A percentile compares a stretch with the other conserved stretches of the same genome.
phyloP scores from a whole-genome alignment of 2,329 filamentous ascomycete species.

The Alternaria sp. region DNA sequence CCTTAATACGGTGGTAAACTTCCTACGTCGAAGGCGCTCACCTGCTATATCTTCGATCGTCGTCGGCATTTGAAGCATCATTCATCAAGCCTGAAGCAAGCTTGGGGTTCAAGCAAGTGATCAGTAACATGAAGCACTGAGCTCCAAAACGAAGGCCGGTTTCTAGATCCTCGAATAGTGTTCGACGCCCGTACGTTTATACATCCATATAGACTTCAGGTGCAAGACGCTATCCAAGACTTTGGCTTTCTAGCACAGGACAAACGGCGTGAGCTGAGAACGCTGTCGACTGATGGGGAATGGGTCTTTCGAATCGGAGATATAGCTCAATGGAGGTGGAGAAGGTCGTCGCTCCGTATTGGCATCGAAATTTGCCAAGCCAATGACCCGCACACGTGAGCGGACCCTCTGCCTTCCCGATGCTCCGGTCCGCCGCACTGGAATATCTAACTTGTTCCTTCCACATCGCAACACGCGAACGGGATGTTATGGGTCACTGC shows the following conservation, averaged over 20 bases:
- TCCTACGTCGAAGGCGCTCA: too few relatives aligned
- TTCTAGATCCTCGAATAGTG: too few relatives aligned
- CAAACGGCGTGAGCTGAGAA: neutral
- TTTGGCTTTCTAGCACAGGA: neutral
- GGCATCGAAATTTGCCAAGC: neutral
- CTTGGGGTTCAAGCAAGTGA: too few relatives aligned
- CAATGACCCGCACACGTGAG: neutral
- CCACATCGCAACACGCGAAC: neutral
- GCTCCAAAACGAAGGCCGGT: too few relatives aligned
- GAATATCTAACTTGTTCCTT: neutral
- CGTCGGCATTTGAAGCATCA: too few relatives aligned
- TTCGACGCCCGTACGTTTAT: too few relatives aligned
- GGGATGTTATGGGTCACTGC: neutral
- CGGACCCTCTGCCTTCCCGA: neutral
- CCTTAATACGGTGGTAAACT: too few relatives aligned
- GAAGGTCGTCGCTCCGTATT: neutral
- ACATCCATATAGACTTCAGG: too few relatives aligned
- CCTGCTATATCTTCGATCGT: too few relatives aligned
- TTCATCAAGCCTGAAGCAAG: too few relatives aligned
- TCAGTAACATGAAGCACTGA: too few relatives aligned
- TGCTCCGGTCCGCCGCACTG: neutral
- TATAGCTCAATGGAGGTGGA: neutral
- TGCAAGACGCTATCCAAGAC: too few relatives aligned
- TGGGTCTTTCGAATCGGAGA: neutral
- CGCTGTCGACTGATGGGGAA: neutral